These are phyloP conservation scores for Xylaria sp. DNA, from an alignment of 2,329 filamentous ascomycete genomes.

Conservation along the genomic window DNA sequence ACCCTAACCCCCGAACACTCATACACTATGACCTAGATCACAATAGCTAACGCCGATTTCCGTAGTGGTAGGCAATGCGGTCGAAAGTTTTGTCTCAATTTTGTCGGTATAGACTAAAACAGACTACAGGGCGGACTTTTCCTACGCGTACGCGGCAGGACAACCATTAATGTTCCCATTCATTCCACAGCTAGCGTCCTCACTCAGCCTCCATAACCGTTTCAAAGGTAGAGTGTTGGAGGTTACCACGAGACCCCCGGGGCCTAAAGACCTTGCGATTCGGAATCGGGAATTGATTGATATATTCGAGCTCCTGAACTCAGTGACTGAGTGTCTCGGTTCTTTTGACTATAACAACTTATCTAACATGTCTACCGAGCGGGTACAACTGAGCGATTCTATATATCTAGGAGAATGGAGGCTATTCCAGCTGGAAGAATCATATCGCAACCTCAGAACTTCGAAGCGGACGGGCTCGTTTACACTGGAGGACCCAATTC, in stretches of 20 bases:
- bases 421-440: constrained; percentile 39
- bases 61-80: constrained; percentile 34
- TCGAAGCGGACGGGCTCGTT: constrained; percentile 26
- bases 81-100: neutral
- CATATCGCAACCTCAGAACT: constrained; percentile 28
- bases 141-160: constrained; percentile 41
- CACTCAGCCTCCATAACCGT: constrained; percentile 37
- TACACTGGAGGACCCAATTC: constrained; percentile 22
- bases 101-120: constrained; percentile 22
- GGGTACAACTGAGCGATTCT: constrained; percentile 42
- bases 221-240: constrained; percentile 37
- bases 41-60: neutral
- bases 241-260: constrained; percentile 26
- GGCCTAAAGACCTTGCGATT: constrained; percentile 32
- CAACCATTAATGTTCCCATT: constrained; percentile 41
- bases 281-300: constrained; percentile 38
- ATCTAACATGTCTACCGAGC: constrained; percentile 36
- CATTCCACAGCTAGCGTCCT: constrained; percentile 38
- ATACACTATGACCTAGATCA: neutral
- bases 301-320: constrained; percentile 40
- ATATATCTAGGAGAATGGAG: constrained; percentile 43
- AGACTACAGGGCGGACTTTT: constrained; percentile 41
- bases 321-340: constrained; percentile 40
- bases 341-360: constrained; percentile 42
- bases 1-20: neutral